Conservation (phyloP, 768 basidiomycete species). For the Boletus sensibilis region DNA sequence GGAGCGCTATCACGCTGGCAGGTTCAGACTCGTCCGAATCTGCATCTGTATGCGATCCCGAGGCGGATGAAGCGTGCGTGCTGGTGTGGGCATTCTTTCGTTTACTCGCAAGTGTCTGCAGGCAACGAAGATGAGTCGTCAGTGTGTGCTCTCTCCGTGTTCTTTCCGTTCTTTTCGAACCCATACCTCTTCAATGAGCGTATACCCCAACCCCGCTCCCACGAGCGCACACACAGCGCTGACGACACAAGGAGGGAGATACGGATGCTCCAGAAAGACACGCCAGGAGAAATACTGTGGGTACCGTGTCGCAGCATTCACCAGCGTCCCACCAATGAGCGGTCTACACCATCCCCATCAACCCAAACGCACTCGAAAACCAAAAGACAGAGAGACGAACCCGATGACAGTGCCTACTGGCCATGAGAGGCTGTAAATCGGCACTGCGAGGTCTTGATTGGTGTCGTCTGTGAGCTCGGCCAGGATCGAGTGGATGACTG, state of each 20-base stretch:
- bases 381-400: slow-evolving; percentile 26
- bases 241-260: slow-evolving; percentile 18
- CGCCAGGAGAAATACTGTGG: slow-evolving; percentile 13
- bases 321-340: slow-evolving; percentile 23
- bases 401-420: slow-evolving; percentile 55
- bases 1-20: slow-evolving; percentile 34
- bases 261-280: slow-evolving; percentile 15
- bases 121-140: background rate
- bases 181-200: slow-evolving; percentile 22
- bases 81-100: background rate
- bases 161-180: background rate
- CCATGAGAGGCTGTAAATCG: slow-evolving; percentile 58
- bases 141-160: background rate
- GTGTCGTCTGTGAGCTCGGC: slow-evolving; percentile 62
- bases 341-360: slow-evolving; percentile 4
- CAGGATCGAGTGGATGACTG: slow-evolving; percentile 59
- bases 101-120: slow-evolving; percentile 21
- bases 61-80: background rate
- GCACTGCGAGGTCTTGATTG: slow-evolving; percentile 58
- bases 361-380: background rate
- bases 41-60: background rate
- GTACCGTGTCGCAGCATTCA: slow-evolving; percentile 17
- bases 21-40: slow-evolving; percentile 9
- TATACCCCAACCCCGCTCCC: slow-evolving; percentile 15
- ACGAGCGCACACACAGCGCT: slow-evolving; percentile 9